Percentiles rank a stretch among this genome's conserved stretches.
Conservation (phyloP, 345 rosid genomes). For the Diplotaxis tenuifolia region DNA sequence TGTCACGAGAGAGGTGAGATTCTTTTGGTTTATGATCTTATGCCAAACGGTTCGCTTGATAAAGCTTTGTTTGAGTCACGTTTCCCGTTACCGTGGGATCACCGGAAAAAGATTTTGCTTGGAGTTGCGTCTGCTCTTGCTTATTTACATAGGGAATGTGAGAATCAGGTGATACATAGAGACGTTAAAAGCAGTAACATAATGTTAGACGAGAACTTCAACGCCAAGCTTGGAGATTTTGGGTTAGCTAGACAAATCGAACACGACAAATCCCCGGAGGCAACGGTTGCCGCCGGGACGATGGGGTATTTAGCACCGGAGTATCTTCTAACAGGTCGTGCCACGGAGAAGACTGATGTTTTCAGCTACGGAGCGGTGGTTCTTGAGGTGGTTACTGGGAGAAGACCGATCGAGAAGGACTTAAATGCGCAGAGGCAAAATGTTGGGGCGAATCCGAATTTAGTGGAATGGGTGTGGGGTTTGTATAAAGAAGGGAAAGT, state of each 20-base stretch:
- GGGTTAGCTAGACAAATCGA: conserved; percentile 56
- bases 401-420: conserved; percentile 58
- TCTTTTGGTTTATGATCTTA: conserved; percentile 80
- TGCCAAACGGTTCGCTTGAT: conserved; percentile 79
- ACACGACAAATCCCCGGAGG: conserved; percentile 60
- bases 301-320: conserved; percentile 70
- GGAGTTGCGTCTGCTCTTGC: conserved; percentile 61
- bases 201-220: conserved; percentile 57
- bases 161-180: conserved; percentile 60
- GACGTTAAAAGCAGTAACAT: conserved; percentile 58
- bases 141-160: conserved; percentile 58
- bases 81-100: conserved; percentile 47
- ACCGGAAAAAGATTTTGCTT: conserved; percentile 47
- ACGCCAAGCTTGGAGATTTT: conserved; percentile 60
- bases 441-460: conserved; percentile 39
- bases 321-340: conserved; percentile 53
- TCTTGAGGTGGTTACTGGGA: conserved; percentile 52
- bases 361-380: conserved; percentile 63
- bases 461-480: conserved; percentile 67
- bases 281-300: conserved; percentile 57
- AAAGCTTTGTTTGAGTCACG: conserved; percentile 50
- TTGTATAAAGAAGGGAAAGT: conserved; percentile 52
- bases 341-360: conserved; percentile 55
- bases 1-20: conserved; percentile 95
- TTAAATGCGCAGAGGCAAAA: conserved; percentile 31